Evolutionary conservation across 2,329 filamentous ascomycete genomes (phyloP), one percentile per base, ranked within the genome.

Genomic region (Nannizzia gypsea): DNA sequence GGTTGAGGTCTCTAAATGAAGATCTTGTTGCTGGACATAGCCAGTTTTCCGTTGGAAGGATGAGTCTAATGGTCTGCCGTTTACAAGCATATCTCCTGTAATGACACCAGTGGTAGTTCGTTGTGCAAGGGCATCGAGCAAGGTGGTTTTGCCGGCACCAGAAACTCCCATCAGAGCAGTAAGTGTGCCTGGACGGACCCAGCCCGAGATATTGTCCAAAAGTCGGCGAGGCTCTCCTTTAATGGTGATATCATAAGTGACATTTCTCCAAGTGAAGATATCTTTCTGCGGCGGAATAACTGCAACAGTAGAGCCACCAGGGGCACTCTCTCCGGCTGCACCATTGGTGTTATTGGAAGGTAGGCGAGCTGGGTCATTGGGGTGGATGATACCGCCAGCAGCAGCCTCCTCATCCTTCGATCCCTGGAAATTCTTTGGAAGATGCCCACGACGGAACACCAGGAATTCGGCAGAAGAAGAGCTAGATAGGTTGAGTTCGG

Each of bases 1-100:
- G 1, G 91, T 96, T 0, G 86, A 83, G 0, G 90, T 95, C 50
- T 86, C 80, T 42, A 95, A 77, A 71, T 96, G 91, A 6, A 96
- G 79, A 80, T 88, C 83, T 69, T 87, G 83, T 61, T 87, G 84
- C 64, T 87, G 83, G 0, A 85, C 83, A 64, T 87, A 87, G 0
- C 84, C 84, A 0, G 82, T 85, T 67, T 84, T 83, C 5, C 84
- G 76, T 61, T 85, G 83, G 63, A 87, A 87, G 55, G 78, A 81
- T 4, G 73, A 72, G 63, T 83, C 80, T 0, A 80, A 74, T 0
- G 78, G 76, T 60, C 74, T 79, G 3, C 83, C 84, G 63, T 86
- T 83, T 9, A 87, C 83, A 11, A 86, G 71, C 80, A 86, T 85
- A 58, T 85, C 81, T 3, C 84, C 84, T 0, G 82, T 84, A 8